These are phyloP conservation scores for Chlorella sp. DNA, from an alignment of 139 green algal species.

Conservation along the genomic window DNA sequence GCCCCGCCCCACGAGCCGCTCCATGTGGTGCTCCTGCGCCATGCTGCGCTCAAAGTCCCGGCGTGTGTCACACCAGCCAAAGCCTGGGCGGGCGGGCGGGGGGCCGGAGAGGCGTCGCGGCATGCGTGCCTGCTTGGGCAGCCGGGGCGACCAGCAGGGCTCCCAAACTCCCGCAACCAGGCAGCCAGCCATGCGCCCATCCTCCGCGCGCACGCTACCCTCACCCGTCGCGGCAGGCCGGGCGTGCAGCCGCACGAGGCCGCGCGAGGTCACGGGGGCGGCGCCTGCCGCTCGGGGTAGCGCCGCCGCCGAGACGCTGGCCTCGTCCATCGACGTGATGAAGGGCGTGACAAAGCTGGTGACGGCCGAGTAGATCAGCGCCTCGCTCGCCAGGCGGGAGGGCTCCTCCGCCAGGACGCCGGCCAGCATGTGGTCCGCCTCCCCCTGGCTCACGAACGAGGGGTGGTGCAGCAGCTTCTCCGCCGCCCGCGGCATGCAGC, in stretches of 20 bases:
- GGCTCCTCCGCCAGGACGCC: no score
- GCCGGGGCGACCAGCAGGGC: not conserved
- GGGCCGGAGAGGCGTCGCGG: not conserved
- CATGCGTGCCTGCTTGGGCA: no score
- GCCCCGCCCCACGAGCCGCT: slow-evolving; percentile 13
- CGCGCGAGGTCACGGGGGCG: no score
- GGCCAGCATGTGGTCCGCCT: no score
- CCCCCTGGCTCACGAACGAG: no score
- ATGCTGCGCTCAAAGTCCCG: slow-evolving; percentile 4
- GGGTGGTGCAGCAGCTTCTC: no score
- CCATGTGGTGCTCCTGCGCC: slow-evolving; percentile 11
- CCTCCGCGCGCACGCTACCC: not conserved
- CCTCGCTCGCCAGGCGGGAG: no score
- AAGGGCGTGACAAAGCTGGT: slow-evolving; percentile 33
- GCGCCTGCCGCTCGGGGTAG: no score
- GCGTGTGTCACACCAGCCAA: slow-evolving; percentile 18
- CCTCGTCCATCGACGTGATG: slow-evolving; percentile 28
- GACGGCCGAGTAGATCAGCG: no score
- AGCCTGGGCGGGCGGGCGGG: slow-evolving; percentile 11
- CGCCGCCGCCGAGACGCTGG: no score
- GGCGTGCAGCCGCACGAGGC: no score
- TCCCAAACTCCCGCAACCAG: not conserved
- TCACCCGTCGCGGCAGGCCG: not conserved
- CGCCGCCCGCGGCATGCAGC: no score
- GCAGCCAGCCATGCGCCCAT: not conserved